These are phyloP conservation scores for Myrica gale DNA, from an alignment of 306 rosid genomes.

Conservation along the genomic window DNA sequence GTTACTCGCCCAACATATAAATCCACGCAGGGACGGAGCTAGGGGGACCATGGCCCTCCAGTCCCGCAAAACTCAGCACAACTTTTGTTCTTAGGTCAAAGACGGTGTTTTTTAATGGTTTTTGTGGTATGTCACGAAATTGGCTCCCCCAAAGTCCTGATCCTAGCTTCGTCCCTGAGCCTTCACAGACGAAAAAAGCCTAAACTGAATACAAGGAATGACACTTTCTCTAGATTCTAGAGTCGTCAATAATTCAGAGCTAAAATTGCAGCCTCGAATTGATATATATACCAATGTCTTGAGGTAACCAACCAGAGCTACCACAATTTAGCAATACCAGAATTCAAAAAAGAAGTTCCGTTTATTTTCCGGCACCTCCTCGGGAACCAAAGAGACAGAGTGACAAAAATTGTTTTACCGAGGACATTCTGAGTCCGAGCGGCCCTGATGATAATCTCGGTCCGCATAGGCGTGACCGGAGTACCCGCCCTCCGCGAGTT, in stretches of 20 bases:
- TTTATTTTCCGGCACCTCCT: not conserved
- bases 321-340: not conserved
- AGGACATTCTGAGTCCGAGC: slow-evolving; percentile 70
- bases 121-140: no score
- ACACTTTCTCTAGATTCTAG: not conserved
- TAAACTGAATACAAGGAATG: not conserved
- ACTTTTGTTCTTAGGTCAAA: no score
- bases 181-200: no score
- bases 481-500: slow-evolving; percentile 76
- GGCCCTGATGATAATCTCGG: slow-evolving; percentile 75
- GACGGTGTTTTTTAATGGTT: no score
- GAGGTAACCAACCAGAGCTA: not conserved
- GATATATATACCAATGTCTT: not conserved
- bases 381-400: not conserved
- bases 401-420: slow-evolving; percentile 30
- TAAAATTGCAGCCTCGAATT: no score
- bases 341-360: no score
- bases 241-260: not conserved
- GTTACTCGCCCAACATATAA: no score
- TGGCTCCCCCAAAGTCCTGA: no score
- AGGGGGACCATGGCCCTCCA: no score
- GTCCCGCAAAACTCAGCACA: no score
- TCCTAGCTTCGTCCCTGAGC: no score
- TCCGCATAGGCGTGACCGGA: slow-evolving; percentile 76
- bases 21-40: no score